Evolutionary conservation across 768 basidiomycete genomes (phyloP), one percentile per base, ranked within the genome.

Genomic region (Mycena metata): DNA sequence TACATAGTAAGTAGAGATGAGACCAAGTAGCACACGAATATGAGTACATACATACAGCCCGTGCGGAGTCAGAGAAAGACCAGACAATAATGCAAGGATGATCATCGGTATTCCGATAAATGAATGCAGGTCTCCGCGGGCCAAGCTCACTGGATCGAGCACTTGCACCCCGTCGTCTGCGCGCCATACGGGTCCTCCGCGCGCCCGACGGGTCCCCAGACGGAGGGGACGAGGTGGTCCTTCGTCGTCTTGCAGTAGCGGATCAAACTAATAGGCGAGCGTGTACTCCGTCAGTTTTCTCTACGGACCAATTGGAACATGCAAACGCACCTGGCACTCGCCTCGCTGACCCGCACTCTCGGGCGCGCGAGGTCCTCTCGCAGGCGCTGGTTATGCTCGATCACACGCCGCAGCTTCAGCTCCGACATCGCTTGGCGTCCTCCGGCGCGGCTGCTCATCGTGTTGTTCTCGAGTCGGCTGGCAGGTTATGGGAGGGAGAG

Each of bases 131-230:
- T 5, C 30, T 19, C 11, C 51, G 35, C 16, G 9, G 19, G 9
- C 39, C 2, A 16, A n/a, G 41, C 39, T 79, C 74, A 91, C 82
- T 91, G 90, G 71, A 92, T 80, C 30, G 83, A 92, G 67, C 89
- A 90, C 69, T 83, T 64, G 74, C 75, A 71, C 71, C 82, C 86
- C 58, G 81, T 86, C 75, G 84, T 80, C 77, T 89, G 89, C 60
- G 91, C 93, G 26, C 91, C 92, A 76, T 96, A 99, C 54, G 97
- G 97, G 77, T 99, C 97, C 66, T 67, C 95, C 47, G 89, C 89
- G 76, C 93, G 94, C 71, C 89, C 90, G n/a, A 97, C 91, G 24
- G 94, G 91, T 12, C 98, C 98, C 98, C 98, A 99, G 1, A 99
- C 95, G 21, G 94, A 96, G 26, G 96, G 96, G 55, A 97, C 92